A percentile compares a stretch with the other conserved stretches of the same genome.
These are phyloP conservation scores for Mariannaea sp. DNA, from an alignment of 2,329 filamentous ascomycete genomes.

Conservation along the genomic window DNA sequence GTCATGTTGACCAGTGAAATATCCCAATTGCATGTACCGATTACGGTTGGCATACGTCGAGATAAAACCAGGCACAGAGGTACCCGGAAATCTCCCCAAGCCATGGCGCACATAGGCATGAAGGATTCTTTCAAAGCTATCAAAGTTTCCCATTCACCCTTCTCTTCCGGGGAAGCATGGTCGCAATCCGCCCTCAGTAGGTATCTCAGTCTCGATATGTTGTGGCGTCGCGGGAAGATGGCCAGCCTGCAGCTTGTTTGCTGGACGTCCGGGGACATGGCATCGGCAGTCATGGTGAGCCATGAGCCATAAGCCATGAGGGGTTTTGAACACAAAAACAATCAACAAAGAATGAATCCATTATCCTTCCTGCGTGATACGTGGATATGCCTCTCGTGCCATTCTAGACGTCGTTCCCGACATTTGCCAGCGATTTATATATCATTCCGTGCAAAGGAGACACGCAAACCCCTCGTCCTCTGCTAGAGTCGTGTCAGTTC, in stretches of 20 bases:
- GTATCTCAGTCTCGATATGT: too few species aligned
- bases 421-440: slow-evolving; percentile 5
- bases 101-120: too few species aligned
- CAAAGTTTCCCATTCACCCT: too few species aligned
- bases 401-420: not conserved
- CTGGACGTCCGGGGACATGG: not conserved
- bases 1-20: slow-evolving; percentile 8
- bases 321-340: slow-evolving; percentile 3
- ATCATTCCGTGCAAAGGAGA: slow-evolving; percentile 2
- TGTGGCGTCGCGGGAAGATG: not conserved
- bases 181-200: too few species aligned
- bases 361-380: not conserved
- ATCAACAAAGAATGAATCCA: not conserved
- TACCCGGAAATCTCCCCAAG: too few species aligned
- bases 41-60: not conserved
- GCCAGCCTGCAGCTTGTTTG: not conserved
- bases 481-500: slow-evolving; percentile 12
- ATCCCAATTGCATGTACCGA: slow-evolving; percentile 15
- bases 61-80: not conserved
- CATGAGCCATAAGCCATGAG: too few species aligned
- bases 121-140: too few species aligned
- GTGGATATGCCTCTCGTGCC: not conserved
- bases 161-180: too few species aligned
- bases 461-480: slow-evolving; percentile 5
- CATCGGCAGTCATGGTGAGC: not conserved